A percentile compares a stretch with the other conserved stretches of the same genome.
Conservation (phyloP, 108 stramenopile species). For the Craspedostauros australis region DNA sequence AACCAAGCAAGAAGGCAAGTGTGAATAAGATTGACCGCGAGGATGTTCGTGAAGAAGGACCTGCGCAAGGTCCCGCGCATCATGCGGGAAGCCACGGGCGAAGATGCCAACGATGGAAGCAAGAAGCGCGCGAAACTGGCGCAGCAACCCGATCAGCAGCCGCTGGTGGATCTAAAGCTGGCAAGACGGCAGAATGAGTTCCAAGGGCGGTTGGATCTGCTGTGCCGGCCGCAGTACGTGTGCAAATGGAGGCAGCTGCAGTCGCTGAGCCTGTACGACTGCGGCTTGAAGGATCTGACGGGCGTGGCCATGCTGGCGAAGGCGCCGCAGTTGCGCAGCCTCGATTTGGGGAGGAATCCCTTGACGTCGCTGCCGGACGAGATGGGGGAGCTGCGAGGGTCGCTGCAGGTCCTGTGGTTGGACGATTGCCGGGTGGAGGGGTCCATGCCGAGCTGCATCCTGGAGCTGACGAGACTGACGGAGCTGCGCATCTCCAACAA, state of each 20-base stretch:
- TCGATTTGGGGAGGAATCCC: constrained; percentile 66
- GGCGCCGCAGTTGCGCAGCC: constrained; percentile 33
- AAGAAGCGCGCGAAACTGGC: constrained; percentile 19
- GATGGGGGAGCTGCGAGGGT: constrained; percentile 11
- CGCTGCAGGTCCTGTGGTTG: constrained; percentile 49
- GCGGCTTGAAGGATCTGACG: constrained; percentile 29
- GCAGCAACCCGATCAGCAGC: constrained; percentile 13
- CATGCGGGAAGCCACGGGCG: constrained; percentile 41
- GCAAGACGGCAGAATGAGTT: constrained; percentile 44
- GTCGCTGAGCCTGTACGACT: constrained; percentile 54
- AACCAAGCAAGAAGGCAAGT: too few species aligned
- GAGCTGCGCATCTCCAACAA: constrained; percentile 43
- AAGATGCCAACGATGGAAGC: constrained; percentile 2
- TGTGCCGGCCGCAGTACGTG: constrained; percentile 37
- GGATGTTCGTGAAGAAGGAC: constrained; percentile 77
- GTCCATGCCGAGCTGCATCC: constrained; percentile 24
- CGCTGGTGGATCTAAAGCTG: constrained; percentile 17
- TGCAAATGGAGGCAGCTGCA: constrained; percentile 38
- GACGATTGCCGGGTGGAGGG: constrained; percentile 56
- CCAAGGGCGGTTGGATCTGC: constrained; percentile 27
- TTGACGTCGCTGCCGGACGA: constrained; percentile 29
- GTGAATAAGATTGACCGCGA: too few species aligned
- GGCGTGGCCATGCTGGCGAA: constrained; percentile 24
- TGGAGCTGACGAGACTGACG: constrained; percentile 27
- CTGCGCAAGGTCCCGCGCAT: constrained; percentile 62